These are phyloP conservation scores for Rhizophagus sp. DNA, from an alignment of 192 early-diverging fungal species.

Conservation along the genomic window DNA sequence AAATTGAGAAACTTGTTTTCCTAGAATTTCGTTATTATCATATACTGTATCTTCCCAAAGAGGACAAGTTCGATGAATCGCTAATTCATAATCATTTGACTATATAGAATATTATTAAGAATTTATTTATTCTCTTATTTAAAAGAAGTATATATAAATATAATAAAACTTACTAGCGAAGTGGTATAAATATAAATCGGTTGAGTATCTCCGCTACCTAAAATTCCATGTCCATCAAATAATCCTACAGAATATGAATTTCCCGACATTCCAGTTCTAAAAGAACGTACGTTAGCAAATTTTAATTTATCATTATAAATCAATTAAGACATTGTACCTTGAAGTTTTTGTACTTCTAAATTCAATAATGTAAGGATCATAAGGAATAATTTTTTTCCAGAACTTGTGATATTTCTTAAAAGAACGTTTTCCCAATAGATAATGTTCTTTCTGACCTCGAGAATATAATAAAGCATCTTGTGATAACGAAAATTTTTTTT, in stretches of 20 bases:
- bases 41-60: neutral
- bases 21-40: neutral
- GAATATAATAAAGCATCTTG: neutral
- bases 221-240: slow-evolving; percentile 18
- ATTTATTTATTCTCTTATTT: too few relatives aligned
- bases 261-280: slow-evolving; percentile 24
- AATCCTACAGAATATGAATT: slow-evolving; percentile 21
- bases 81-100: slow-evolving; percentile 4
- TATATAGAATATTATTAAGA: neutral
- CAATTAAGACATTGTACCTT: neutral
- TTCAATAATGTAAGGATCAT: neutral
- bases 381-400: neutral
- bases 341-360: neutral
- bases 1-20: neutral
- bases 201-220: neutral
- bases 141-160: neutral
- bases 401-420: neutral
- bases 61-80: slow-evolving; percentile 11
- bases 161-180: neutral
- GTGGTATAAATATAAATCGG: slow-evolving; percentile 9
- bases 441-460: neutral
- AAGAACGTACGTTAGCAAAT: neutral
- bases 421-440: neutral
- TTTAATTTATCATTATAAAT: neutral
- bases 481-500: neutral